These are phyloP conservation scores for Calocybe cyanea DNA, from an alignment of 768 basidiomycete species.

Conservation along the genomic window DNA sequence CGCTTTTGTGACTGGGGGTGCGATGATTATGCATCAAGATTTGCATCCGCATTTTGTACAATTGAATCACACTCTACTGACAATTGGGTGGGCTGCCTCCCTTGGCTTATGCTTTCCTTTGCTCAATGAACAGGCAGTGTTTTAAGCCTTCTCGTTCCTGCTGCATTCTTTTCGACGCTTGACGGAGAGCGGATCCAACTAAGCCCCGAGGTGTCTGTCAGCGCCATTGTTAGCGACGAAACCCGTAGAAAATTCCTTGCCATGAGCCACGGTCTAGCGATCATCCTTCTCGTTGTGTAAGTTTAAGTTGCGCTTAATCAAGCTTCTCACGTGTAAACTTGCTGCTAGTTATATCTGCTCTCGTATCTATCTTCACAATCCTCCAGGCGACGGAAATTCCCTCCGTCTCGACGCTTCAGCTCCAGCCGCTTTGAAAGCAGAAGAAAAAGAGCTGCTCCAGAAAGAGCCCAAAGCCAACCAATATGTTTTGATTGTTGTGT, in stretches of 20 bases:
- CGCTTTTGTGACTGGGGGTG: constrained; percentile 70
- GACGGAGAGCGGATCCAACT: constrained; percentile 24
- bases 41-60: constrained; percentile 62
- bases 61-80: constrained; percentile 66
- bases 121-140: constrained; percentile 37
- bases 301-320: constrained; percentile 12
- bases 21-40: constrained; percentile 62
- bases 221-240: constrained; percentile 35
- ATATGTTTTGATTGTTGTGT: constrained; percentile 54
- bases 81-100: constrained; percentile 50
- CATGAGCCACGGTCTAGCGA: constrained; percentile 63
- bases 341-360: constrained; percentile 56
- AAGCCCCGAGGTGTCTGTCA: constrained; percentile 16
- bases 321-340: background rate
- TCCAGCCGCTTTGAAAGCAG: constrained; percentile 38
- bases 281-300: constrained; percentile 60
- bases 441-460: constrained; percentile 29
- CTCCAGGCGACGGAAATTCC: constrained; percentile 56
- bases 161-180: constrained; percentile 63
- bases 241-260: constrained; percentile 46
- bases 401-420: constrained; percentile 39
- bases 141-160: constrained; percentile 58
- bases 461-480: constrained; percentile 58
- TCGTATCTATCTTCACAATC: constrained; percentile 66
- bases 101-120: background rate